Conservation (phyloP, 371 early-diverging fungal species). For the Parasitella parasitica region DNA sequence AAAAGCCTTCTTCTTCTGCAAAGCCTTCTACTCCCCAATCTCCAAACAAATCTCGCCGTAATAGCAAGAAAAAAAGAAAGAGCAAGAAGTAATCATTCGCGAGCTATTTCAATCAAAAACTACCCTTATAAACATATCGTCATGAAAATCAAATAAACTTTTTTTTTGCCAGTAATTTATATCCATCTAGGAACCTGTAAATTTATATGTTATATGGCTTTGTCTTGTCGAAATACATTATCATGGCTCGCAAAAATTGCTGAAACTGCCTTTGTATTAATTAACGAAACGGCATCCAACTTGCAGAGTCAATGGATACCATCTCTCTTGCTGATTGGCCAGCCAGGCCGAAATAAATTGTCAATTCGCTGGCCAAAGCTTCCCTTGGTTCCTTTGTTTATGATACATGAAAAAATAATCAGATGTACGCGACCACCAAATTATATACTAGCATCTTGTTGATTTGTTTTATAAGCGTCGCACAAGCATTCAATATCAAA, state of each 20-base stretch:
- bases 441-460: neutral
- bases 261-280: no score
- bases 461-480: neutral
- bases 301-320: no score
- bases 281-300: no score
- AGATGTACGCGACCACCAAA: neutral
- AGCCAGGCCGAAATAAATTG: neutral
- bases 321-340: neutral
- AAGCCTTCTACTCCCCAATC: neutral
- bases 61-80: neutral
- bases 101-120: neutral
- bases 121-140: neutral
- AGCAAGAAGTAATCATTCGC: neutral
- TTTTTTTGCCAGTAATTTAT: no score
- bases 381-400: neutral
- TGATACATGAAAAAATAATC: slow-evolving; percentile 1
- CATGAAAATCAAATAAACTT: neutral
- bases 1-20: neutral
- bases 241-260: no score
- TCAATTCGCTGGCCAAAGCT: neutral
- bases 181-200: no score
- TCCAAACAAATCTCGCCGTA: neutral
- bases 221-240: no score
- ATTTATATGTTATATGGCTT: no score
- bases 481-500: neutral